These are phyloP conservation scores for Xylariaceae sp. DNA, from an alignment of 2,329 filamentous ascomycete genomes.

Conservation along the genomic window DNA sequence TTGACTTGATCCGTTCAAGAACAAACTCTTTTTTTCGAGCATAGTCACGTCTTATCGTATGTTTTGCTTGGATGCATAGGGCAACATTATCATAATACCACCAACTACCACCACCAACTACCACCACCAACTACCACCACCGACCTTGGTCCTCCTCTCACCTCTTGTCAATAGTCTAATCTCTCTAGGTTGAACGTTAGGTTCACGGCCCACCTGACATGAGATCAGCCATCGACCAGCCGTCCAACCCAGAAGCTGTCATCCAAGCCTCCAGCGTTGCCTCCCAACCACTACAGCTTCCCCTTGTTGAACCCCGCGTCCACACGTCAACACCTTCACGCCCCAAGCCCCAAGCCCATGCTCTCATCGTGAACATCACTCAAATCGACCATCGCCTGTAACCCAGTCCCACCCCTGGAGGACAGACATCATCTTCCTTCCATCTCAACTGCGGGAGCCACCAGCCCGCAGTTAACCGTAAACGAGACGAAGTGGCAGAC, in stretches of 20 bases:
- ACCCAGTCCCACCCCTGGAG: conserved; percentile 4
- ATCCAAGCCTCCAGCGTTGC: conserved; percentile 23
- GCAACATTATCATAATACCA: conserved; percentile 17
- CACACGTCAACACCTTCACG: neutral
- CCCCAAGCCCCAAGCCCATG: conserved; percentile 2
- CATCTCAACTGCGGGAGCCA: conserved; percentile 42
- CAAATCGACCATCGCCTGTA: neutral
- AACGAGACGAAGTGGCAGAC: conserved; percentile 72
- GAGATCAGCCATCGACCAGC: conserved; percentile 29
- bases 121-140: no score
- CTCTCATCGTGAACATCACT: conserved; percentile 1
- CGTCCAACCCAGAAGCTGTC: conserved; percentile 24
- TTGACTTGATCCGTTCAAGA: conserved; percentile 4
- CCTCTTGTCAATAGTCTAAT: no score
- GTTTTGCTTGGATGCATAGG: conserved; percentile 15
- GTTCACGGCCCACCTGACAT: conserved; percentile 28
- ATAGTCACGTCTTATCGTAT: conserved; percentile 16
- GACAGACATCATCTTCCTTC: conserved; percentile 14
- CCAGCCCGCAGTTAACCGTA: conserved; percentile 45
- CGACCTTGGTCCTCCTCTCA: neutral
- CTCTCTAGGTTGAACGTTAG: conserved; percentile 10
- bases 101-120: no score
- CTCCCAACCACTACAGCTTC: conserved; percentile 4
- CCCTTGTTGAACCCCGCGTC: neutral
- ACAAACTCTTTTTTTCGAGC: conserved; percentile 4